Evolutionary conservation across 805 yeast genomes (phyloP), one percentile per base, ranked within the genome.

Genomic region (Barnettozyma populi): DNA sequence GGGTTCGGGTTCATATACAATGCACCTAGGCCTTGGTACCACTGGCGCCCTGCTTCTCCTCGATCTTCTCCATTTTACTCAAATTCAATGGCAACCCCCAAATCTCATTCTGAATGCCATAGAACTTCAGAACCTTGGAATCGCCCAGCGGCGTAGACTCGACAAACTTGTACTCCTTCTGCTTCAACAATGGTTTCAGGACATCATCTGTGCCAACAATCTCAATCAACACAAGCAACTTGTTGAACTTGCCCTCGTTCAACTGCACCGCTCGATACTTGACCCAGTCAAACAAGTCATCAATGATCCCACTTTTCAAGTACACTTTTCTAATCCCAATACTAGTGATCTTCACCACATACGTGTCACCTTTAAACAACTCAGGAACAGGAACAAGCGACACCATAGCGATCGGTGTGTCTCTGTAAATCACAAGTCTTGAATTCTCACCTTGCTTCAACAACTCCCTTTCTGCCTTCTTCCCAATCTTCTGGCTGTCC

Each of bases 281-380:
- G 6, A 82, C 76, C 84, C 86, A 82, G 38, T 75, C 80, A 24
- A 86, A 53, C 49, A 86, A 68, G 55, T 86, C 85, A 38, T 73
- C 72, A 16, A 84, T 72, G 44, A 86, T 75, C 21, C 86, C 89
- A 9, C 84, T 78, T 50, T 72, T 74, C 21, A 75, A 63, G 61
- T 86, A 86, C 2, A 84, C 90, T 58, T 78, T 78, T 65, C 90
- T 77, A 41, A 84, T 78, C 49, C 85, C 85, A 18, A 79, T 58
- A 7, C 81, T 77, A 6, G 81, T 70, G 41, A 84, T 79, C 31
- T 70, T 73, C 49, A 83, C 76, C 19, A 71, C 72, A 52, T 76
- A 72, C 24, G 71, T 64, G 14, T 69, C 66, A 21, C 66, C 65
- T 8, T 72, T 63, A 0, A 75, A 66, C 43, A 71, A 57, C 9